Conservation (phyloP, 2,329 filamentous ascomycete genomes). For the Aspergillus sp. region DNA sequence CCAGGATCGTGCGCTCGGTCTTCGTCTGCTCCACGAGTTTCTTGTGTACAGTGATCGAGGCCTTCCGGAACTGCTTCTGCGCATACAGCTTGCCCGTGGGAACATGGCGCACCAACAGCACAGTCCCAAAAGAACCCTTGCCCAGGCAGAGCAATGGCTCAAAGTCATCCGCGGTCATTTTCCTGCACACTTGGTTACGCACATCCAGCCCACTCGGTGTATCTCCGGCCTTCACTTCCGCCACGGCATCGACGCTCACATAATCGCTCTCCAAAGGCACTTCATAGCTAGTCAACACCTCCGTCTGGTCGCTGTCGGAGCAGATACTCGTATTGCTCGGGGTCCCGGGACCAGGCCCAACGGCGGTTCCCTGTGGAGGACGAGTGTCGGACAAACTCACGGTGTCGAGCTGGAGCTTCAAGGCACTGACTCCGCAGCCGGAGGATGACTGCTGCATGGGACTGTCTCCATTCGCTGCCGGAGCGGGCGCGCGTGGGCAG, state of each 20-base stretch:
- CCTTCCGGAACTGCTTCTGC: constrained; percentile 98
- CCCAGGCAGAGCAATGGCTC: constrained; percentile 84
- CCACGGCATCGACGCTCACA: constrained; percentile 50
- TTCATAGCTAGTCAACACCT: constrained; percentile 72
- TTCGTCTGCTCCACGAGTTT: constrained; percentile 94
- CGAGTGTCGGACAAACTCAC: constrained; percentile 57
- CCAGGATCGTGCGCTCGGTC: constrained; percentile 87
- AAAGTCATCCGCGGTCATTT: constrained; percentile 90
- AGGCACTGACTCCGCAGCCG: constrained; percentile 65
- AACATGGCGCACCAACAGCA: constrained; percentile 83
- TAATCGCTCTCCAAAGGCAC: constrained; percentile 79
- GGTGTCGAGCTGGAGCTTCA: constrained; percentile 73
- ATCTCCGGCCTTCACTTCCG: constrained; percentile 23
- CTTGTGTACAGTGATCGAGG: constrained; percentile 89
- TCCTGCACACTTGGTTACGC: constrained; percentile 50
- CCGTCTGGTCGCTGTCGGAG: constrained; percentile 56
- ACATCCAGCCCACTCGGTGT: constrained; percentile 47
- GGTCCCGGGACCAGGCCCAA: constrained; percentile 35
- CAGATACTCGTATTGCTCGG: constrained; percentile 51
- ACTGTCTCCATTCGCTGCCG: constrained; percentile 30
- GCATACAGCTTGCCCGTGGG: constrained; percentile 83
- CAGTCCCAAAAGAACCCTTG: constrained; percentile 92
- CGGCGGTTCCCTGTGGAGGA: constrained; percentile 48
- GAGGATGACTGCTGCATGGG: constrained; percentile 43
- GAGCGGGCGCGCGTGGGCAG: constrained; percentile 20